Base-by-base conservation (phyloP, 2,329 filamentous ascomycete genomes). In the Thyridium curvatum region DNA sequence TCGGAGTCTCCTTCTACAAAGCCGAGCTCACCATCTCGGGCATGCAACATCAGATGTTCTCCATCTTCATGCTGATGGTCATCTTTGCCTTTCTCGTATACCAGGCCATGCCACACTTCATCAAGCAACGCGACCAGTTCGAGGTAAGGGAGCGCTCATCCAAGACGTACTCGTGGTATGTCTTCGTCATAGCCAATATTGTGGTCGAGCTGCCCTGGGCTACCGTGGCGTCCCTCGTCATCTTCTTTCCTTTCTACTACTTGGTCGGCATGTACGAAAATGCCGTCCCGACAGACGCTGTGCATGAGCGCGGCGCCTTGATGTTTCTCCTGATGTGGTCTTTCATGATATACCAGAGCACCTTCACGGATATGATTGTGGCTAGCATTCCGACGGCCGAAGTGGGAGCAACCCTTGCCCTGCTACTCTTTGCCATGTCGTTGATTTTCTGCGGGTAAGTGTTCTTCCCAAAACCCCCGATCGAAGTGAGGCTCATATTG, bases 161-260 rank as follows among this genome's bases (percentile, higher is more conserved):
- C 17, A 79, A 79, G 52, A 70, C 77, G 0, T 84, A 84, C 59
- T 74, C 71, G 17, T 84, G 80, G 80, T 68, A 73, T 39, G 74
- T 77, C 2, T 84, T 84, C 55, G 74, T 84, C 57, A 59, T 82
- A 29, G 68, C 73, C 45, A 79, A 82, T 53, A 77, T 86, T 41
- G 46, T 80, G 13, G 78, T 83, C 40, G 82, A 87, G 56, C 60
- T 86, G 1, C 79, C 81, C 0, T 86, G 79, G 71, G 78, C 83
- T 49, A 71, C 75, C 1, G 55, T 84, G 33, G 69, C 74, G 56
- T 71, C 72, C 9, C 59, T 80, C n/a, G 55, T 84, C 40, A 72
- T 82, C 49, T 85, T 71, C 62, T 64, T 79, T 47, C 71, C 67
- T 51, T 82, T 77, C 64, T 84, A 84, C 63, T 85, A 82, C 54